phyloP scores from a whole-genome alignment of 2,329 filamentous ascomycete genomes.

The Paracamarosporium sp. region DNA sequence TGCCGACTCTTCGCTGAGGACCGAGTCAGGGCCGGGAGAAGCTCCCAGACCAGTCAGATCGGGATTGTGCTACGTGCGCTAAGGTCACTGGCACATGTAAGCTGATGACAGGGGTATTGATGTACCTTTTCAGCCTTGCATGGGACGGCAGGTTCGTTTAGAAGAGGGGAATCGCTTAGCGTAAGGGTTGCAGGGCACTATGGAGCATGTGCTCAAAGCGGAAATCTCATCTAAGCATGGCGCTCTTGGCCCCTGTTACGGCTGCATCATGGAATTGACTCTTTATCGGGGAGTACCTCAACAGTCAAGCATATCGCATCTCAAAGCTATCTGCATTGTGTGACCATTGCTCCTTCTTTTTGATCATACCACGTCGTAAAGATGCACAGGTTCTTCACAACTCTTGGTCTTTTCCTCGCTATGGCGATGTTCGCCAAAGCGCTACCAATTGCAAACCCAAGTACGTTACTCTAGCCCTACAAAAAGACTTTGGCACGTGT shows the following conservation, averaged over 20 bases:
- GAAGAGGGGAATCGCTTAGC: background rate
- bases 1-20: background rate
- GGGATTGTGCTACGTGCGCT: background rate
- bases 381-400: background rate
- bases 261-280: background rate
- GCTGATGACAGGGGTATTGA: background rate
- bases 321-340: background rate
- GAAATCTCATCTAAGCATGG: background rate
- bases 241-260: background rate
- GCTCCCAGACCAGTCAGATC: too few relatives aligned
- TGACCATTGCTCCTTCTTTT: background rate
- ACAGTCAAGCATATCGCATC: background rate
- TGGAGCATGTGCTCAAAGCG: background rate
- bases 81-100: background rate
- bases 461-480: too few relatives aligned
- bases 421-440: background rate
- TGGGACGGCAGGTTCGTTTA: background rate
- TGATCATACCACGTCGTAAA: background rate
- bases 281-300: background rate
- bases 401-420: background rate
- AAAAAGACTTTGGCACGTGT: too few relatives aligned
- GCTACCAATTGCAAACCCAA: background rate
- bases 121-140: background rate
- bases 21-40: too few relatives aligned
- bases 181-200: background rate